Evolutionary conservation across 1,284 basidiomycete genomes (phyloP).

Genomic region (Trichosporon asahii): DNA sequence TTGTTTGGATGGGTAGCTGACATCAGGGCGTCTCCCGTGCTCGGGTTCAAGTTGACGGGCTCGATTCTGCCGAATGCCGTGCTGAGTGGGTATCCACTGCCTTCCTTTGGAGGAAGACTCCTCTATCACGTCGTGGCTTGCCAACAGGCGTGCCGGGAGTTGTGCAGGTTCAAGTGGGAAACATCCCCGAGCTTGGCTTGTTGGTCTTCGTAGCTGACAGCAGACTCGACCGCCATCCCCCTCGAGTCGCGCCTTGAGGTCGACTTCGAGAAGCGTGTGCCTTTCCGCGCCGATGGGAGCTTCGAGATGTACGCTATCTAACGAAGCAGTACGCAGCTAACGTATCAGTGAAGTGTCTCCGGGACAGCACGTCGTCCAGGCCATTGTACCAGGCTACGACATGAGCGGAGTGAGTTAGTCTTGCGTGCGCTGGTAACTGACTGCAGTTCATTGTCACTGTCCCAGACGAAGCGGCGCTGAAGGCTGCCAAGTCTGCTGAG

Average conservation of each 20-base stretch:
- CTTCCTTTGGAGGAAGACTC: background rate
- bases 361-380: slow-evolving; percentile 39
- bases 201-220: slow-evolving; percentile 10
- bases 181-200: too few species aligned
- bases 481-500: background rate
- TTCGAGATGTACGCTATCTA: slow-evolving; percentile 35
- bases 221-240: slow-evolving; percentile 21
- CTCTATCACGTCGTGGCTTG: too few species aligned
- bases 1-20: background rate
- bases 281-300: slow-evolving; percentile 37
- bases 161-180: too few species aligned
- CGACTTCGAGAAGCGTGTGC: slow-evolving; percentile 28
- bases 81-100: slow-evolving; percentile 12
- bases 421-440: background rate
- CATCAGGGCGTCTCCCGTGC: background rate
- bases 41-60: slow-evolving; percentile 10
- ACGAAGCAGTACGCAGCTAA: background rate
- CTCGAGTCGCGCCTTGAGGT: slow-evolving; percentile 34
- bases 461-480: background rate
- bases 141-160: too few species aligned
- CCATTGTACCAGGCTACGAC: slow-evolving; percentile 32
- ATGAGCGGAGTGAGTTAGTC: slow-evolving; percentile 10
- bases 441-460: slow-evolving; percentile 3
- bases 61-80: slow-evolving; percentile 5
- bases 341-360: slow-evolving; percentile 30